Evolutionary conservation across 495 filamentous ascomycete genomes (phyloP), one percentile per base, ranked within the genome.

Genomic region (Podospora conica): DNA sequence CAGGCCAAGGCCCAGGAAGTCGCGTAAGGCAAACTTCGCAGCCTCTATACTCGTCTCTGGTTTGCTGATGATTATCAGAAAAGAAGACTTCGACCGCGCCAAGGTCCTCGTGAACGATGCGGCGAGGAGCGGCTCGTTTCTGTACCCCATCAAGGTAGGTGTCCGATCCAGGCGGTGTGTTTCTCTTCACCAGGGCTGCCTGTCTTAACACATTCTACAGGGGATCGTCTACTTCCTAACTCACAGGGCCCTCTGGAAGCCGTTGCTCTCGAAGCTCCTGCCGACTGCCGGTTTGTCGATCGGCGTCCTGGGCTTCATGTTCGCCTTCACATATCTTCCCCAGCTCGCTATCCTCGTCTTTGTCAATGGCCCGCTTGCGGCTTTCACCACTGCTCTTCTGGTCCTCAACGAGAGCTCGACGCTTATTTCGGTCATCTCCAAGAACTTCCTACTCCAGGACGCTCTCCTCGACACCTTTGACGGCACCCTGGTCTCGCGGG

Each of bases 401-500:
- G 86, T 93, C 15, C 85, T 97, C 31, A 89, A 82, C 73, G 94
- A 98, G 73, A 89, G 86, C 72, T 90, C 91, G 0, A 89, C 89
- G 2, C 81, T 98, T 63, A 87, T 93, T 53, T 89, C 84, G 53
- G 70, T 93, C 54, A 70, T 97, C 33, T 87, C 90, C 20, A 87
- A 87, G 60, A 87, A 86, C 48, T 94, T 92, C 65, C 72, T 97
- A 63, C 83, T 96, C 23, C 86, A 90, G 61, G 91, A 92, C 54
- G 88, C 90, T 0, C 81, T 97, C 7, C 78, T 95, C 23, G 93
- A 98, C 73, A 95, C 91, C 3, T 98, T 98, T 69, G 95, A 98
- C 72, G 92, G 89, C 15, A 89, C 90, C 0, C 79, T 94, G 10
- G 66, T 93, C 0, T 78, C 83, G 9, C 80, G 79, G 53, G 81